Percentiles rank a stretch among this genome's conserved stretches.
Conservation (phyloP, 306 rosid genomes). For the Ormosia emarginata region DNA sequence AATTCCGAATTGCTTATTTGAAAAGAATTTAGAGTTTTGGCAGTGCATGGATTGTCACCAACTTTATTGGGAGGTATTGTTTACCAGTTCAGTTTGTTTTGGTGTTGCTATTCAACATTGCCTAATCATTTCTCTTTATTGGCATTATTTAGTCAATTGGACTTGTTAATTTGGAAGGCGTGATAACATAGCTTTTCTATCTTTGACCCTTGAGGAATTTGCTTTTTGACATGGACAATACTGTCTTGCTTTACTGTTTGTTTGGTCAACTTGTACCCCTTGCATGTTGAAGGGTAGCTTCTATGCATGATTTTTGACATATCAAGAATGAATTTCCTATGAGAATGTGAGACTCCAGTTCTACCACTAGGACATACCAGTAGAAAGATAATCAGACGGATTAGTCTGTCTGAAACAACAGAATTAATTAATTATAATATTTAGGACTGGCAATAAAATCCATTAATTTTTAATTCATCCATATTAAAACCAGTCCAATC, state of each 20-base stretch:
- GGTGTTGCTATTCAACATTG: neutral
- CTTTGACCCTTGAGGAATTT: neutral
- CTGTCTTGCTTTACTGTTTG: neutral
- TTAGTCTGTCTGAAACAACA: neutral
- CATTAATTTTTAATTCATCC: no score
- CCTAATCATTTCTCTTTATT: neutral
- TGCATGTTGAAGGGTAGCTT: neutral
- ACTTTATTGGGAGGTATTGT: constrained; percentile 90
- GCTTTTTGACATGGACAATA: neutral
- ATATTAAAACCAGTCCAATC: no score
- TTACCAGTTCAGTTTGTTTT: constrained; percentile 1
- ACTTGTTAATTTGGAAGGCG: neutral
- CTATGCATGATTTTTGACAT: neutral
- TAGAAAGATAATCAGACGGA: neutral
- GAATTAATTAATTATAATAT: no score
- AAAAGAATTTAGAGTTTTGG: constrained; percentile 90
- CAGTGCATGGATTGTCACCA: constrained; percentile 89
- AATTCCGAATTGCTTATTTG: constrained; percentile 78
- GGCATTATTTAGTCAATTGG: neutral
- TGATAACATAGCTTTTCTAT: neutral
- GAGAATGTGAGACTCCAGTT: neutral
- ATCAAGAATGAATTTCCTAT: neutral
- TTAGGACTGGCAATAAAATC: no score
- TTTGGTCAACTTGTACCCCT: constrained; percentile 1
- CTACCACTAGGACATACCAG: neutral